Base-by-base conservation (phyloP, 768 basidiomycete species). In the Kwoniella mangroviensis region DNA sequence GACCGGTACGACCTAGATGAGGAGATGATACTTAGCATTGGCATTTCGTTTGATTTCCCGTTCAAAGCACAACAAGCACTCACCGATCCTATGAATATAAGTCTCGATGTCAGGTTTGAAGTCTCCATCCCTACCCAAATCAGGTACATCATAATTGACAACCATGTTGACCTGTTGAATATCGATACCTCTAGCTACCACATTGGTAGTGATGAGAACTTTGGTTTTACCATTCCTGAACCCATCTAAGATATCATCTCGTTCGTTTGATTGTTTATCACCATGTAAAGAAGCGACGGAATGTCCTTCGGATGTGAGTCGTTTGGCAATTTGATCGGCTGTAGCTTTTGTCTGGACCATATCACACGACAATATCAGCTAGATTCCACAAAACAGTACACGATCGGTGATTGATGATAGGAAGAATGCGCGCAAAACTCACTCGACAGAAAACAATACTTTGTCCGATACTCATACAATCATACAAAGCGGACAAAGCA, bases 151-250 rank as follows among this genome's bases (percentile, higher is more conserved):
- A 80, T 98, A 99, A 85, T 98, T 98, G 83, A 99, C 94, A n/a
- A 98, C 96, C 94, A 99, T 94, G 86, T 98, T 99, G 77, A 99
- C 97, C 85, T 98, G 96, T 65, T 94, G 87, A 79, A 99, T 97
- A 78, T 99, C 97, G 85, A 99, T 98, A 53, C 97, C 97, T 19
- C 97, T 90, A 1, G 97, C 95, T 73, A 98, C 92, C 79, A 99
- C 97, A 84, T 99, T 99, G 49, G 97, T 99, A 63, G 97, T 98
- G 81, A 99, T 99, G 74, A 99, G 85, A 60, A 95, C 95, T 84
- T 99, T 99, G 82, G 94, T 94, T 75, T 90, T 91, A 65, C 97
- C 97, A 78, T 97, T 91, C 45, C 97, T 88, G 89, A 98, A 99
- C 40, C 89, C 89, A 81, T 98, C 95, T 77, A 99, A 95, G 70